Evolutionary conservation across 305 asterid genomes (phyloP).

Genomic region (Fraxinus angustifolia): DNA sequence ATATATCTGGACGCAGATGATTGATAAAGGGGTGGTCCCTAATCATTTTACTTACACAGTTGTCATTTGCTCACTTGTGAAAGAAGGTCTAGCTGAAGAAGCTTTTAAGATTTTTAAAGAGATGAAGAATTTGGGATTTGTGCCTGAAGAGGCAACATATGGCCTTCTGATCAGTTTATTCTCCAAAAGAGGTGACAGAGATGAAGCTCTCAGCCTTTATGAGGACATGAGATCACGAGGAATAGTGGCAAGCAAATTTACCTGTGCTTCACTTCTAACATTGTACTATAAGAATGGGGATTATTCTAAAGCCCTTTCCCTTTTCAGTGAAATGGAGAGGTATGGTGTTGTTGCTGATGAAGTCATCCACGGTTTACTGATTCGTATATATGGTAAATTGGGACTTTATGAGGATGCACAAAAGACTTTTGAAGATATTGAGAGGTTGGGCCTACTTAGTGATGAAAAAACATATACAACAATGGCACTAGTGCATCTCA

Average conservation of each 20-base stretch:
- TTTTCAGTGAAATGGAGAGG: slow-evolving; percentile 82
- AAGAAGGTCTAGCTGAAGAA: slow-evolving; percentile 57
- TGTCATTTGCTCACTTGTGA: slow-evolving; percentile 70
- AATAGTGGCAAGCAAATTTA: slow-evolving; percentile 74
- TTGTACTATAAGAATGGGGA: slow-evolving; percentile 66
- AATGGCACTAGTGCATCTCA: slow-evolving; percentile 94
- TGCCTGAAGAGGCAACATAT: slow-evolving; percentile 92
- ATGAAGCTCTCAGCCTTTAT: slow-evolving; percentile 58
- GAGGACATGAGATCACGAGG: slow-evolving; percentile 75
- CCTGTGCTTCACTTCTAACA: slow-evolving; percentile 91
- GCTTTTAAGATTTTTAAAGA: slow-evolving; percentile 56
- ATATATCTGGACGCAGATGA: slow-evolving; percentile 66
- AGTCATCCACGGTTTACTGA: slow-evolving; percentile 80
- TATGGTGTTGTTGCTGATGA: slow-evolving; percentile 65
- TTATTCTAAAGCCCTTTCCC: slow-evolving; percentile 77
- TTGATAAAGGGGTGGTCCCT: slow-evolving; percentile 54
- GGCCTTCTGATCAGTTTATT: slow-evolving; percentile 67
- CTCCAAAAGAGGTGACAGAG: slow-evolving; percentile 52
- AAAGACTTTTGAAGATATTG: slow-evolving; percentile 58
- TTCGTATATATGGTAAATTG: slow-evolving; percentile 91
- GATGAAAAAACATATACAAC: slow-evolving; percentile 72
- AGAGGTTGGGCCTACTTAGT: slow-evolving; percentile 56
- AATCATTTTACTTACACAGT: slow-evolving; percentile 77
- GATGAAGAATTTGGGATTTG: slow-evolving; percentile 68
- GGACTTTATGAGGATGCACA: slow-evolving; percentile 91